Percentiles rank a stretch among this genome's conserved stretches.
phyloP scores from a whole-genome alignment of 139 green algal species.

The Haematococcus lacustris region DNA sequence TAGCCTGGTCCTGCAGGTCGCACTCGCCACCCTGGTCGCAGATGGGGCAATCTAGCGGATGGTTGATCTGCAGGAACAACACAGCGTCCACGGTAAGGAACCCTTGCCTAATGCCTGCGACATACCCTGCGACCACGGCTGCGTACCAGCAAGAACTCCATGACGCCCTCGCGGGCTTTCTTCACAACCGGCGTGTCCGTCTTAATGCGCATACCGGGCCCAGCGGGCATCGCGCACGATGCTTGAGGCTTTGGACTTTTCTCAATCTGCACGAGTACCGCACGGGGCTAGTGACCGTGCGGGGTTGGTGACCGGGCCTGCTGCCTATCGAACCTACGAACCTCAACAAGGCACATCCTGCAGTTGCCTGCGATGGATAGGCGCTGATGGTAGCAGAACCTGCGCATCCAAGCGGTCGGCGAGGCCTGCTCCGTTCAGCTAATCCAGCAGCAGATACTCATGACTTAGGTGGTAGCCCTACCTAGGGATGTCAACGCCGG shows the following conservation, averaged over 20 bases:
- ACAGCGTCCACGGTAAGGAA: background rate
- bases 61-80: constrained; percentile 74
- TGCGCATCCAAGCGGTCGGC: no score
- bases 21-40: constrained; percentile 99
- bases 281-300: no score
- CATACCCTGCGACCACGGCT: no score
- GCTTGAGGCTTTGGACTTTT: constrained; percentile 96
- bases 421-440: no score
- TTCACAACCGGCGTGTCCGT: constrained; percentile 93
- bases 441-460: no score
- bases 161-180: constrained; percentile 97
- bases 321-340: no score
- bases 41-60: constrained; percentile 98
- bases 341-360: constrained; percentile 98
- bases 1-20: constrained; percentile 95
- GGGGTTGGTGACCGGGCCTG: background rate
- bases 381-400: constrained; percentile 98
- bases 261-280: constrained; percentile 65
- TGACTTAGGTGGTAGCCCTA: no score
- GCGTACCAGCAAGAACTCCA: constrained; percentile 95
- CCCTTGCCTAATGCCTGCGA: no score
- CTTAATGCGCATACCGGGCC: constrained; percentile 95
- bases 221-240: constrained; percentile 95
- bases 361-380: constrained; percentile 98
- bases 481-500: constrained; percentile 91